Base-by-base conservation (phyloP, 768 basidiomycete genomes). In the Boletus patriciae region DNA sequence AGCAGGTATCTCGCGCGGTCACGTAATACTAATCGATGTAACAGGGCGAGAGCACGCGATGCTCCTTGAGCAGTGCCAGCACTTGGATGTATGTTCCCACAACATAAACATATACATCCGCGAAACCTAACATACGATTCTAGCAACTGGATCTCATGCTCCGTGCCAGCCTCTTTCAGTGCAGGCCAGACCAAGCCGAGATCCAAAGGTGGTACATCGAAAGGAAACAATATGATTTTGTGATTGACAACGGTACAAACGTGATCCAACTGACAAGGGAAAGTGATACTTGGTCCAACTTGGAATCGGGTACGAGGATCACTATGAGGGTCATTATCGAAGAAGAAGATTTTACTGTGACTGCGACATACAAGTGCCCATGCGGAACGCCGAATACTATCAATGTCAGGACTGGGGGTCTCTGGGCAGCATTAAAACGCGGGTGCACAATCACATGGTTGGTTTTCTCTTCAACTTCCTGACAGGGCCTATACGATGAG, bases 101-200 rank as follows among this genome's bases (percentile, higher is more conserved):
- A 29, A 29, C 27, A 29, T 7, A 29, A 29, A 29, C 27, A 29
- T 29, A 5, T 29, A 29, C 6, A 6, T 29, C 27, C 27, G 8
- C 5, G 27, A 7, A 6, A 29, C 27, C 27, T 29, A 29, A 29
- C 45, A 8, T 8, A 5, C 9, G 7, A 3, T 31, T 31, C 37
- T 19, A 59, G 54, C 54, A 56, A 44, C 36, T 58, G 1, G 18
- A 48, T 45, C 19, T 11, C 23, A 44, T 52, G 50, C 36, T 58
- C 5, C 6, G 0, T 16, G 50, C 16, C 3, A 16, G n/a, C 13
- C 54, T 51, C 9, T 19, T 25, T 34, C 44, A 29, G 18, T 40
- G 58, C 11, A 33, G 29, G 4, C 36, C 50, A 9, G 55, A 58
- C 9, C 42, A 58, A 46, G 48, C 19, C 13, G 19, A 45, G 19